phyloP scores from a whole-genome alignment of 306 rosid species.

The Medicago ruthenica region DNA sequence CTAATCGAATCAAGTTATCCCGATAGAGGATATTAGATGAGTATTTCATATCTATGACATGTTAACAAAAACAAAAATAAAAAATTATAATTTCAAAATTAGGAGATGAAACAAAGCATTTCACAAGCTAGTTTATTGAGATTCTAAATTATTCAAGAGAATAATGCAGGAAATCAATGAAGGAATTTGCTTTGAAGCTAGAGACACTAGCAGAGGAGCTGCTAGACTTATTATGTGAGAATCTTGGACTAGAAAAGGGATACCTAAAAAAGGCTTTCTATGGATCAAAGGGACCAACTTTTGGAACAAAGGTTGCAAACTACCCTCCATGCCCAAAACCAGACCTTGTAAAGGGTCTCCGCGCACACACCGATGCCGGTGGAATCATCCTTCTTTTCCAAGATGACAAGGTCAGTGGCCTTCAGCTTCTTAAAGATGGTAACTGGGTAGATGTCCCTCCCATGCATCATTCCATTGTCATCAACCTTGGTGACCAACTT shows the following conservation, averaged over 20 bases:
- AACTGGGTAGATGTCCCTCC: conserved; percentile 37
- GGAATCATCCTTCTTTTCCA: conserved; percentile 37
- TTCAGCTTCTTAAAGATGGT: conserved; percentile 39
- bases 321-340: conserved; percentile 44
- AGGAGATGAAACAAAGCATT: not conserved
- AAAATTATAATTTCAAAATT: not conserved
- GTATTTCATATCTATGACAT: no score
- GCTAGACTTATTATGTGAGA: conserved; percentile 30
- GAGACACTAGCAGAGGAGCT: conserved; percentile 40
- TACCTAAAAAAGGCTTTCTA: conserved; percentile 31
- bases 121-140: not conserved
- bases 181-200: conserved; percentile 38
- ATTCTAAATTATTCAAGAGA: conserved; percentile 16
- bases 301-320: conserved; percentile 39
- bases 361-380: conserved; percentile 37
- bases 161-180: conserved; percentile 34
- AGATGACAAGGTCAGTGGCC: conserved; percentile 38
- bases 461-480: conserved; percentile 36
- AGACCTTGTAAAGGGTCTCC: conserved; percentile 37
- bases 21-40: no score
- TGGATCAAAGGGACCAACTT: conserved; percentile 37
- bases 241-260: conserved; percentile 27
- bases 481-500: conserved; percentile 40
- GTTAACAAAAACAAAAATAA: not conserved
- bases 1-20: no score